Evolutionary conservation across 2,329 filamentous ascomycete genomes (phyloP).

Genomic region (Leptographium procerum): DNA sequence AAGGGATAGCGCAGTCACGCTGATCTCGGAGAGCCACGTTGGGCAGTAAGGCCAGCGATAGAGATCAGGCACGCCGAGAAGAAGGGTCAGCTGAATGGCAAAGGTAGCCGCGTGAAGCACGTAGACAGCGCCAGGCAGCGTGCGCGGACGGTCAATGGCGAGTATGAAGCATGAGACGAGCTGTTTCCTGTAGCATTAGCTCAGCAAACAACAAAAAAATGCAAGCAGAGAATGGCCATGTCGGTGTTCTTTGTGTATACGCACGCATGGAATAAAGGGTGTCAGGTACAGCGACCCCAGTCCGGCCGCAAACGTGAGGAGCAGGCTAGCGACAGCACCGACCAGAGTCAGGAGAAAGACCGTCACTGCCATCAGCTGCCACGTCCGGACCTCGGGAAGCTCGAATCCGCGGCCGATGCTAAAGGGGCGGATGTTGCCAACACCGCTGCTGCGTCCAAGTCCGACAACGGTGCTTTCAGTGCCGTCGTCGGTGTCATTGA

Average conservation of each 20-base stretch:
- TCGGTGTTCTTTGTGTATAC: conserved; percentile 11
- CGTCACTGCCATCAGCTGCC: conserved; percentile 19
- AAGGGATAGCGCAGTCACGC: conserved; percentile 34
- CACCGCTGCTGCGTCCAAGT: conserved; percentile 4
- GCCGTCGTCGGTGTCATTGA: conserved; percentile 3
- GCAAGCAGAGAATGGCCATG: too few species aligned
- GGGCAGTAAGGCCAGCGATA: conserved; percentile 12
- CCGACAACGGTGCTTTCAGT: conserved; percentile 6
- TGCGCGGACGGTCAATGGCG: conserved; percentile 19
- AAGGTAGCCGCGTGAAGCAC: conserved; percentile 20
- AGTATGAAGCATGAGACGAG: conserved; percentile 14
- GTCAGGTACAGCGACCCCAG: conserved; percentile 19
- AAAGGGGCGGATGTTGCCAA: conserved; percentile 1
- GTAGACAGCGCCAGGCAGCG: conserved; percentile 17
- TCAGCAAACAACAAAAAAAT: background rate
- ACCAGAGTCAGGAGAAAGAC: conserved; percentile 26
- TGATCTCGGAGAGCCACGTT: conserved; percentile 20
- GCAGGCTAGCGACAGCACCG: conserved; percentile 18
- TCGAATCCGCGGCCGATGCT: background rate
- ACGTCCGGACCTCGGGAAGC: conserved; percentile 4
- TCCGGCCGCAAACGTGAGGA: conserved; percentile 8
- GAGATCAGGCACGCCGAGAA: conserved; percentile 22
- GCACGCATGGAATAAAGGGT: conserved; percentile 25
- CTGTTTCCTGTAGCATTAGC: background rate
- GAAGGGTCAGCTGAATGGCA: conserved; percentile 18